Conservation (phyloP, 805 yeast species). For the Citeromyces matritensis region DNA sequence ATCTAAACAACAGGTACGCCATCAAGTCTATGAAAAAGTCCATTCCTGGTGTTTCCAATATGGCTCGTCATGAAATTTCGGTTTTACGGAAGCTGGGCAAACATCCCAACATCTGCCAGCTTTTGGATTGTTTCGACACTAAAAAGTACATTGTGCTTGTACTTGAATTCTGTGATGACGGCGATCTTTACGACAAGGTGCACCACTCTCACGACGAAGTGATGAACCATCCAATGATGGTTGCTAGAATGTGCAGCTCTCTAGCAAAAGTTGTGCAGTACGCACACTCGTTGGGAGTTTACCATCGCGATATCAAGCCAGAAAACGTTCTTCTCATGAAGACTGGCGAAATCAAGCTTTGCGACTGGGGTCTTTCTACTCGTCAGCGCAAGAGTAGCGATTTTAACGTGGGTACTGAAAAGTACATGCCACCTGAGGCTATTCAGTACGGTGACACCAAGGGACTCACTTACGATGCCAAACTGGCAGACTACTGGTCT, state of each 20-base stretch:
- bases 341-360: slow-evolving; percentile 39
- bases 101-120: slow-evolving; percentile 40
- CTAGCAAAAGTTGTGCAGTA: slow-evolving; percentile 32
- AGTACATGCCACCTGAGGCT: slow-evolving; percentile 44
- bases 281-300: slow-evolving; percentile 43
- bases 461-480: slow-evolving; percentile 20
- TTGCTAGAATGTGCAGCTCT: slow-evolving; percentile 20
- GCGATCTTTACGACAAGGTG: slow-evolving; percentile 52
- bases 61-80: slow-evolving; percentile 21
- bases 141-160: slow-evolving; percentile 25
- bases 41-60: neutral
- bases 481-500: slow-evolving; percentile 38
- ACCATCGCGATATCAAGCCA: slow-evolving; percentile 63
- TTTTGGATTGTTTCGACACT: slow-evolving; percentile 37
- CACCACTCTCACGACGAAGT: slow-evolving; percentile 8
- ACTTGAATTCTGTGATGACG: slow-evolving; percentile 44
- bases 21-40: slow-evolving; percentile 12
- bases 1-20: slow-evolving; percentile 45
- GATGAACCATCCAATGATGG: slow-evolving; percentile 10
- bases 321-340: slow-evolving; percentile 46
- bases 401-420: slow-evolving; percentile 38
- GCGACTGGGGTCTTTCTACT: slow-evolving; percentile 66
- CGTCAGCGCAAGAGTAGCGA: slow-evolving; percentile 12
- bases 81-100: slow-evolving; percentile 23
- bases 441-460: slow-evolving; percentile 1